Evolutionary conservation across 495 filamentous ascomycete species (phyloP).

Genomic region (Haplographium delicatum): DNA sequence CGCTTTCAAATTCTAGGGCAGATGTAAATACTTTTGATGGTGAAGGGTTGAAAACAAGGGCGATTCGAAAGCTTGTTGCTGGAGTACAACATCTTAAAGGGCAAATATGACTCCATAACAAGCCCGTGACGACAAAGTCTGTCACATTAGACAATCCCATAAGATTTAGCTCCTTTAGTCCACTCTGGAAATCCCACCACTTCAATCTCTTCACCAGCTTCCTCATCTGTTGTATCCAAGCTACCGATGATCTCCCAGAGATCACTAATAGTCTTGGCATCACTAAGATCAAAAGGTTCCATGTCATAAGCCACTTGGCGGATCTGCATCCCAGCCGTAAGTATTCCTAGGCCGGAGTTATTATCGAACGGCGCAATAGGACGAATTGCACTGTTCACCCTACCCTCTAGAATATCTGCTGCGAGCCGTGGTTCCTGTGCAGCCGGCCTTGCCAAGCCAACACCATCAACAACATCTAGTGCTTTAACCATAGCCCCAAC

Average conservation of each 20-base stretch:
- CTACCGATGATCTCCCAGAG: too few species aligned
- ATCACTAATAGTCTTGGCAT: conserved; percentile 33
- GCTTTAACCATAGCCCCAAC: conserved; percentile 58
- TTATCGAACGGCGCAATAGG: conserved; percentile 39
- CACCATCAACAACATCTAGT: conserved; percentile 49
- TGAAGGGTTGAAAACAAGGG: too few species aligned
- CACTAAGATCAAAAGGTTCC: conserved; percentile 47
- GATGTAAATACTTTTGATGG: too few species aligned
- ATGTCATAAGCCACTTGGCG: conserved; percentile 47
- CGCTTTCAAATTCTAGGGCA: too few species aligned
- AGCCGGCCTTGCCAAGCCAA: conserved; percentile 50
- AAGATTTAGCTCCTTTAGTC: too few species aligned
- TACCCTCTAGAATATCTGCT: conserved; percentile 42
- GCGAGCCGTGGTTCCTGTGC: conserved; percentile 47
- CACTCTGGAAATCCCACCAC: too few species aligned
- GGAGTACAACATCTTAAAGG: too few species aligned
- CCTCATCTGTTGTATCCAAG: too few species aligned
- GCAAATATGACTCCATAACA: too few species aligned
- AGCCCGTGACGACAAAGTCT: too few species aligned
- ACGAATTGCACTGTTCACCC: conserved; percentile 41
- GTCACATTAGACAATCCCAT: too few species aligned
- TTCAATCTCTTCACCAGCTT: conserved; percentile 22
- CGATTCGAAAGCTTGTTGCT: too few species aligned
- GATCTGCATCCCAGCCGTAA: conserved; percentile 45
- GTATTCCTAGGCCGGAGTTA: conserved; percentile 40